Percentiles rank a stretch among this genome's conserved stretches.
Conservation (phyloP, 139 green algal genomes). For the Coelastrella sp. region DNA sequence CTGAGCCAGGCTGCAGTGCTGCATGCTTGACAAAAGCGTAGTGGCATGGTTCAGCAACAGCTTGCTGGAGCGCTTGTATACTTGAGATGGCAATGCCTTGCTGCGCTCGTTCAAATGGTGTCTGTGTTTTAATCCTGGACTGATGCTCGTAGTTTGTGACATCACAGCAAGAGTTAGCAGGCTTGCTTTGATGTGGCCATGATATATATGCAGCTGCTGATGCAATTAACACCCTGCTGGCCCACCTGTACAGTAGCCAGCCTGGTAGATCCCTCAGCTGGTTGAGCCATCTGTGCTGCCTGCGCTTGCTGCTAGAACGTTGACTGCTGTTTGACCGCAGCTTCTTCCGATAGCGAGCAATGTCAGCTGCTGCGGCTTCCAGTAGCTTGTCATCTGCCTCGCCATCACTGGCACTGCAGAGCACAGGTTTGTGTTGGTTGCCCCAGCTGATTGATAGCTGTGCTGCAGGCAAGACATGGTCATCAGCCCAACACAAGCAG, state of each 20-base stretch:
- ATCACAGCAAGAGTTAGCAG: too few relatives aligned
- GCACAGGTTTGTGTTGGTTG: neutral
- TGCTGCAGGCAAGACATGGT: neutral
- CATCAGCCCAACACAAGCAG: neutral
- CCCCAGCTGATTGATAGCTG: neutral
- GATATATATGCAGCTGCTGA: too few relatives aligned
- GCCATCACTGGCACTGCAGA: neutral
- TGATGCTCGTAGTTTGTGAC: too few relatives aligned
- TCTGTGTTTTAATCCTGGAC: too few relatives aligned
- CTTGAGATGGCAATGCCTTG: neutral
- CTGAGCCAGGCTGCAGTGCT: too few relatives aligned
- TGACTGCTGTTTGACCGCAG: neutral
- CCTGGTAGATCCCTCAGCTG: conserved; percentile 3
- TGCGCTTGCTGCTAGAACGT: neutral
- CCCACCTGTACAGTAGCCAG: conserved; percentile 41
- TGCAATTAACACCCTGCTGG: too few relatives aligned
- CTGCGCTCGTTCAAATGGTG: neutral
- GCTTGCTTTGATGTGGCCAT: too few relatives aligned
- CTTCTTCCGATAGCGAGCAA: neutral
- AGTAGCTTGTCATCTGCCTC: conserved; percentile 11
- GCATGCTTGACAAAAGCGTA: neutral
- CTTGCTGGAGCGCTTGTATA: too few relatives aligned
- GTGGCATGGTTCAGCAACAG: neutral
- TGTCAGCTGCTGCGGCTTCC: neutral
- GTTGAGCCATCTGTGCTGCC: neutral